Base-by-base conservation (phyloP, 768 basidiomycete genomes). In the Lyophyllum shimeji region DNA sequence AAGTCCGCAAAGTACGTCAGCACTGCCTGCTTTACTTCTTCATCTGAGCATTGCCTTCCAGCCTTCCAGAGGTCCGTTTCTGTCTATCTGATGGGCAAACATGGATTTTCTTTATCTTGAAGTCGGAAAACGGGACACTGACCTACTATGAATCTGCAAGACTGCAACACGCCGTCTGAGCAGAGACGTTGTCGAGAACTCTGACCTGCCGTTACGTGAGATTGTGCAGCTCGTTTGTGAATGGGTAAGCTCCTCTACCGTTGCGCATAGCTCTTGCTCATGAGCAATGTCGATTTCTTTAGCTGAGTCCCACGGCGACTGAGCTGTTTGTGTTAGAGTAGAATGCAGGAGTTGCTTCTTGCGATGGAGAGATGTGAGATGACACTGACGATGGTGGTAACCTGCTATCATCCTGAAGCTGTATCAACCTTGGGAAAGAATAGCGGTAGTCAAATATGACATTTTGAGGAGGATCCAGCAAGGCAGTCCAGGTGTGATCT, bases 31-130 rank as follows among this genome's bases (percentile, higher is more conserved):
- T 53, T 5, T 53, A 31, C 50, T 53, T 62, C 48, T 52, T 63
- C 31, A 57, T 58, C 54, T 65, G 47, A 63, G 12, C 49, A 58
- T 63, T 58, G 1, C 42, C 45, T 55, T 63, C 39, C 56, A 71
- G 67, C 47, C 61, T 64, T 57, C 58, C 55, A 34, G 64, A 67
- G 44, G 68, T 70, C 57, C 67, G 63, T 57, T 71, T 71, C 59
- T 72, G 69, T 63, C 62, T 72, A 61, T 69, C 71, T 52, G 67
- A 71, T 63, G 66, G 68, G 42, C 61, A 63, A 50, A 59, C 42
- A 34, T 72, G 68, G 69, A 63, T 69, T 50, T 72, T 72, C 60
- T 69, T 65, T 48, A 60, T 71, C 49, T 57, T 69, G 65, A 66
- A 65, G 62, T 57, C 20, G 55, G 61, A 63, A 63, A 55, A 67